Base-by-base conservation (phyloP, 1,284 basidiomycete genomes). In the Paramarasmius palmivorus region DNA sequence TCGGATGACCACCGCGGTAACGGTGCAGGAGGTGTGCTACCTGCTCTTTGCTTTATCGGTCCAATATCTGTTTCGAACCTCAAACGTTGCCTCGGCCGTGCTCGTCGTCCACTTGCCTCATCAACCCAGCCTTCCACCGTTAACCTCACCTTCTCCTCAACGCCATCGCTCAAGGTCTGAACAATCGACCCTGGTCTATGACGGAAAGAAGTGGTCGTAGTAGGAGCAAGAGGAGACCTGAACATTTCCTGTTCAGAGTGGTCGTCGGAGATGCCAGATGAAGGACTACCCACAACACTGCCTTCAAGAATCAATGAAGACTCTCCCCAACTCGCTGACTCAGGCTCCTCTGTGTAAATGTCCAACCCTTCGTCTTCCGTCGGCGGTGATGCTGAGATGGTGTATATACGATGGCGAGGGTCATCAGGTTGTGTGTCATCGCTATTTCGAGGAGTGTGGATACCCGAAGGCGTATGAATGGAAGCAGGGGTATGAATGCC, bases 401-500 rank as follows among this genome's bases (percentile, higher is more conserved):
- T 29, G 25, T 26, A 46, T 26, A 46, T 32, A 17, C 44, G 23
- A 19, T 46, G 44, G 19, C 44, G 44, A 8, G 44, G 44, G 25
- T 46, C 44, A 19, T 46, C 44, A 17, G 22, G 44, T 8, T 32
- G 44, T 8, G 10, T 17, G 15, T 29, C 14, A 46, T 29, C 25
- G 25, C 44, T 29, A 8, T 46, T 14, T 26, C 44, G 22, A 23
- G 44, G 10, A 22, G n/a, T n/a, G n/a, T 42, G 15, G 22, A 19
- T 42, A 22, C 19, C 26, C 15, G 41, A 42, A 42, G 41, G n/a
- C n/a, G n/a, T n/a, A n/a, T n/a, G n/a, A n/a, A n/a, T n/a, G n/a
- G n/a, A n/a, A n/a, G n/a, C n/a, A n/a, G n/a, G 44, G 15, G 44
- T 46, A 32, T 46, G 44, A 29, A 29, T 15, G 14, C 44, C 44